These are phyloP conservation scores for Boletus insuetus DNA, from an alignment of 768 basidiomycete species.

Conservation along the genomic window DNA sequence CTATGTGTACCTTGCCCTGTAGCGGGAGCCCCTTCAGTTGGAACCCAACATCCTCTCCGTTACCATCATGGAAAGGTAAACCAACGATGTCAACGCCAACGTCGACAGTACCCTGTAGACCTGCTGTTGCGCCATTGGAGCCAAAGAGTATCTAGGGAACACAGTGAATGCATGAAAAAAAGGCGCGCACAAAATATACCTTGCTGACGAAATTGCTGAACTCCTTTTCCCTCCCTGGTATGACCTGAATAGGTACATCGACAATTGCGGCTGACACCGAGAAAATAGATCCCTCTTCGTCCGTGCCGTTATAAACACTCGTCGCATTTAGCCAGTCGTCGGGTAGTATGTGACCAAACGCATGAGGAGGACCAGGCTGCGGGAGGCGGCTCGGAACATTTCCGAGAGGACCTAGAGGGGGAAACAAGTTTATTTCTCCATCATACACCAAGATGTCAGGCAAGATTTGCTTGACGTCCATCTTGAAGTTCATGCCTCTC, in stretches of 20 bases:
- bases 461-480: conserved; percentile 61
- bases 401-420: conserved; percentile 10
- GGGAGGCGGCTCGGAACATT: conserved; percentile 50
- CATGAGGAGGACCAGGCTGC: conserved; percentile 63
- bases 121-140: conserved; percentile 61
- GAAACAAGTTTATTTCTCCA: conserved; percentile 49
- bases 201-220: conserved; percentile 77
- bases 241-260: conserved; percentile 73
- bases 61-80: conserved; percentile 47
- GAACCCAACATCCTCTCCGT: conserved; percentile 44
- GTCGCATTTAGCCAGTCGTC: conserved; percentile 59
- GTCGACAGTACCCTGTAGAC: conserved; percentile 60
- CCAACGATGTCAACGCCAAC: conserved; percentile 61
- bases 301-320: conserved; percentile 42
- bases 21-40: conserved; percentile 65
- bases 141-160: conserved; percentile 62
- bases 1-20: conserved; percentile 60
- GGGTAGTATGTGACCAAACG: conserved; percentile 75
- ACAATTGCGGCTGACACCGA: conserved; percentile 62
- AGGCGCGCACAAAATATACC: conserved; percentile 37
- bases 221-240: conserved; percentile 73
- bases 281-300: conserved; percentile 53
- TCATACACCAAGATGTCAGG: conserved; percentile 81
- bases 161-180: not conserved
- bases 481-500: conserved; percentile 59